A percentile compares a stretch with the other conserved stretches of the same genome.
These are phyloP conservation scores for Paecilomyces fulvus DNA, from an alignment of 2,329 filamentous ascomycete genomes.

Conservation along the genomic window DNA sequence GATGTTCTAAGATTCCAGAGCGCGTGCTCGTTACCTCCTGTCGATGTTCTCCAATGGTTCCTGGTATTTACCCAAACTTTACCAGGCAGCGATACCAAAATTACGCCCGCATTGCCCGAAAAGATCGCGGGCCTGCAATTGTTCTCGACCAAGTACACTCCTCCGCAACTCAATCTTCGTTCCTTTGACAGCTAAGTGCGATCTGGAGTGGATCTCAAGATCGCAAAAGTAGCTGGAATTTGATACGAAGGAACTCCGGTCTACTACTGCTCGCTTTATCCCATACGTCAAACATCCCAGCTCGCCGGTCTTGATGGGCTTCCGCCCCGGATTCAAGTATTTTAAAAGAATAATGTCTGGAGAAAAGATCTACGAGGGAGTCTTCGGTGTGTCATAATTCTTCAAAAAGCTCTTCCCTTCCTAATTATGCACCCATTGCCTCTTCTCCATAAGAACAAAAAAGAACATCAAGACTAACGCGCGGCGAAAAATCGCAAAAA, in stretches of 20 bases:
- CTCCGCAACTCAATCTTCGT: not conserved
- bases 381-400: slow-evolving; percentile 45
- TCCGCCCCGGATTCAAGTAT: slow-evolving; percentile 18
- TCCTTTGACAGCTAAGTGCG: not conserved
- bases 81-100: not conserved
- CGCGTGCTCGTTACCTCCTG: not conserved
- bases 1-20: not conserved
- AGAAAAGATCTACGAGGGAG: slow-evolving; percentile 51
- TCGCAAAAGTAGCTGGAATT: not conserved
- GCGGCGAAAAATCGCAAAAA: slow-evolving; percentile 7
- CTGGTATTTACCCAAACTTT: not conserved
- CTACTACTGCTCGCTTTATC: not conserved
- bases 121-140: not conserved
- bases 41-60: not conserved
- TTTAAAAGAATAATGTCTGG: slow-evolving; percentile 32
- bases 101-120: not conserved
- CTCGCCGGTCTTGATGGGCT: slow-evolving; percentile 16
- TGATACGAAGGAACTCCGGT: not conserved
- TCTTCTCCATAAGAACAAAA: not conserved
- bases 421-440: not conserved
- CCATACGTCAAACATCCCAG: not conserved
- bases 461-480: not conserved
- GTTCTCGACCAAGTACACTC: not conserved
- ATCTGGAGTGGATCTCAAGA: not conserved
- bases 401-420: slow-evolving; percentile 2